A percentile compares a stretch with the other conserved stretches of the same genome.
These are phyloP conservation scores for Cladosporium halotolerans DNA, from an alignment of 2,329 filamentous ascomycete species.

Conservation along the genomic window DNA sequence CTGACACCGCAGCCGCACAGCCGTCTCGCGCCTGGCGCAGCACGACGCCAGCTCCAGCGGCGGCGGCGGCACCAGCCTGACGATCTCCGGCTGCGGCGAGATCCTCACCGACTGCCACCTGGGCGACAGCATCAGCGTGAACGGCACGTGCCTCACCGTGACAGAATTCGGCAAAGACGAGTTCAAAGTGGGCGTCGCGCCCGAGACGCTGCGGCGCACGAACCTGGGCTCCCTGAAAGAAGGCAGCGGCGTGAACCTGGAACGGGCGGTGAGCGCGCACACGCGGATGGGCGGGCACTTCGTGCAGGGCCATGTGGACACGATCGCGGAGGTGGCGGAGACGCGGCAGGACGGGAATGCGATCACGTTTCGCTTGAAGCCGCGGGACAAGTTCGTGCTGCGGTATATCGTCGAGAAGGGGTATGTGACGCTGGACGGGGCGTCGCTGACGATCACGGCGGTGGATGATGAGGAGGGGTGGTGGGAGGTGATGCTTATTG, in stretches of 20 bases:
- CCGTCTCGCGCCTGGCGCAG: constrained; percentile 72
- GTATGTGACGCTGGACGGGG: constrained; percentile 88
- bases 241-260: constrained; percentile 75
- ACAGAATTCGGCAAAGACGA: constrained; percentile 57
- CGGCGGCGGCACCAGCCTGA: constrained; percentile 80
- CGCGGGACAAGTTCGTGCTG: constrained; percentile 62
- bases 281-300: constrained; percentile 98
- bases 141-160: constrained; percentile 93
- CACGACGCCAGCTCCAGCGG: constrained; percentile 66
- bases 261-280: constrained; percentile 82
- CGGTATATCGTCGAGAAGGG: constrained; percentile 94
- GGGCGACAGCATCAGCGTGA: constrained; percentile 91
- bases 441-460: constrained; percentile 83
- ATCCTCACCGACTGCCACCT: constrained; percentile 78
- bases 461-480: constrained; percentile 82
- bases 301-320: constrained; percentile 96
- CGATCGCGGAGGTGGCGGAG: constrained; percentile 67
- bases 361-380: constrained; percentile 75
- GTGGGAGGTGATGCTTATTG: constrained; percentile 94
- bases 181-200: constrained; percentile 91
- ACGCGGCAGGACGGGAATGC: constrained; percentile 82
- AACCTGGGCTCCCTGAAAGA: constrained; percentile 73
- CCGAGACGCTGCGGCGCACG: constrained; percentile 91
- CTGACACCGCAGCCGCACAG: constrained; percentile 44
- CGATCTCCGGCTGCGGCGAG: constrained; percentile 66